Evolutionary conservation across 164 flowering plant genomes (phyloP).

Genomic region (Tetracentron sinense): DNA sequence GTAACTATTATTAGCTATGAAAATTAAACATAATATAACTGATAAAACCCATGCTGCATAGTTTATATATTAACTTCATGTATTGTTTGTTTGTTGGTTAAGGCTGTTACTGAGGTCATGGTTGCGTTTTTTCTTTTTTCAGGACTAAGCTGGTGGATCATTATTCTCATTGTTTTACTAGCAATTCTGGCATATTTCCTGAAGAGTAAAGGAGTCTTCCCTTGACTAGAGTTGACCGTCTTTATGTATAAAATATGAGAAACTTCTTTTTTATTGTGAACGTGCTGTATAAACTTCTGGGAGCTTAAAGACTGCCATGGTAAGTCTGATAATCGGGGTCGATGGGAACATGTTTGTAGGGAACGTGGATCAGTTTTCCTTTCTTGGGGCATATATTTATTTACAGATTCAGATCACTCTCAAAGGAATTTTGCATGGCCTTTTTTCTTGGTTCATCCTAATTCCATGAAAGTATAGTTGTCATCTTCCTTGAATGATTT

Average conservation of each 20-base stretch:
- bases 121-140: conserved; percentile 12
- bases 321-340: not conserved
- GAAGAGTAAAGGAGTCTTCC: conserved; percentile 23
- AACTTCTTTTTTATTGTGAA: not conserved
- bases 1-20: too few species aligned
- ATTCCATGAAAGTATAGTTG: too few species aligned
- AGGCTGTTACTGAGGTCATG: not conserved
- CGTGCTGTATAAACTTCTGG: too few species aligned
- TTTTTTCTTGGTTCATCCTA: too few species aligned
- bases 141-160: conserved; percentile 47
- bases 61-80: not conserved
- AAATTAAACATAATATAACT: not conserved
- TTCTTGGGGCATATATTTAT: too few species aligned
- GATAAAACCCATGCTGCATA: not conserved
- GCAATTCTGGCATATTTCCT: conserved; percentile 42
- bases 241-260: not conserved
- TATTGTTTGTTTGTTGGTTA: not conserved
- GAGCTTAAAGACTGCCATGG: too few species aligned
- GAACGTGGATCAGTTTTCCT: too few species aligned
- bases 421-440: too few species aligned
- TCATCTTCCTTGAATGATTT: too few species aligned
- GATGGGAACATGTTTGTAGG: not conserved
- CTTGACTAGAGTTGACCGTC: not conserved
- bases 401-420: too few species aligned
- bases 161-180: conserved; percentile 42